phyloP scores from a whole-genome alignment of 441 rosid genomes.

The Hypseocharis bilobata region DNA sequence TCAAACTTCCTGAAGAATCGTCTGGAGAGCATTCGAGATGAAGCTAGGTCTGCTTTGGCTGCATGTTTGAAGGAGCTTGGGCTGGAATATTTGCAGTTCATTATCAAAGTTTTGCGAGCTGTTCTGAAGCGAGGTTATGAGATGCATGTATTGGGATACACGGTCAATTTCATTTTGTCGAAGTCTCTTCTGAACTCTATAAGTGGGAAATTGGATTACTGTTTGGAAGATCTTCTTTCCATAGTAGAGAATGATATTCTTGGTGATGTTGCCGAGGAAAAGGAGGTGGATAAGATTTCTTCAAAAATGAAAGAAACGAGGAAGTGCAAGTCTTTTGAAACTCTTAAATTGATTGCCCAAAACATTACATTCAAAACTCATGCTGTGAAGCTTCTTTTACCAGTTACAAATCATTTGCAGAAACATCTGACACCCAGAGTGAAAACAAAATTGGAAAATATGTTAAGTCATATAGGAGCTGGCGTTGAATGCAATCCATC shows the following conservation, averaged over 20 bases:
- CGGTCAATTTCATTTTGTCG: slow-evolving; percentile 55
- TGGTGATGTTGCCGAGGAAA: slow-evolving; percentile 88
- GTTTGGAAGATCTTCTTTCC: slow-evolving; percentile 66
- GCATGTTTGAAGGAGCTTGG: slow-evolving; percentile 93
- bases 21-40: slow-evolving; percentile 56
- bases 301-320: slow-evolving; percentile 88
- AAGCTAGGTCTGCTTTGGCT: slow-evolving; percentile 77
- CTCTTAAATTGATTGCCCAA: slow-evolving; percentile 66
- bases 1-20: slow-evolving; percentile 69
- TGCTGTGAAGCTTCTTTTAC: slow-evolving; percentile 58
- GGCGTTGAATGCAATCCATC: slow-evolving; percentile 85
- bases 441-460: slow-evolving; percentile 58
- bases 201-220: slow-evolving; percentile 64
- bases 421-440: slow-evolving; percentile 60
- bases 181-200: slow-evolving; percentile 38
- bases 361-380: slow-evolving; percentile 60
- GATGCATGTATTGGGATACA: slow-evolving; percentile 81
- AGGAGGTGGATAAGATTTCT: slow-evolving; percentile 73
- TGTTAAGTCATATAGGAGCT: slow-evolving; percentile 61
- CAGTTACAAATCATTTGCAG: slow-evolving; percentile 50
- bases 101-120: slow-evolving; percentile 52
- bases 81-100: slow-evolving; percentile 62
- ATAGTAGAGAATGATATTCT: slow-evolving; percentile 72
- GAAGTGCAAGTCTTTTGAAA: slow-evolving; percentile 62
- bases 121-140: slow-evolving; percentile 77